Percentiles rank a stretch among this genome's conserved stretches.
Conservation (phyloP, 1,139 yeast species). For the Debaryomycetaceae sp. region DNA sequence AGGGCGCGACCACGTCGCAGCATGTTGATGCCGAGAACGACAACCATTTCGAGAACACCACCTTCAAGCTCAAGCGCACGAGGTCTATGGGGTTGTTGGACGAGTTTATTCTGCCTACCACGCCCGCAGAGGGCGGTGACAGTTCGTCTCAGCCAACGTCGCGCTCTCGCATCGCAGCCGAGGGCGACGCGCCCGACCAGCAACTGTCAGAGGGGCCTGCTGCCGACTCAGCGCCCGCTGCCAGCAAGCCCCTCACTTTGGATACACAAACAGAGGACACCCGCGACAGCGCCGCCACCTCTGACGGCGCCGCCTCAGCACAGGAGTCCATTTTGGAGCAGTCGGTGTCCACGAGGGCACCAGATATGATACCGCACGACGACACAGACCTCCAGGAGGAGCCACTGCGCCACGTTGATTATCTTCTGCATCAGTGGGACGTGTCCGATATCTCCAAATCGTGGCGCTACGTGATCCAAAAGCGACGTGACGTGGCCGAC, state of each 20-base stretch:
- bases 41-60: conserved; percentile 64
- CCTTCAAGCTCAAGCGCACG: conserved; percentile 77
- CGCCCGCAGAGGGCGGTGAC: conserved; percentile 9
- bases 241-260: not conserved
- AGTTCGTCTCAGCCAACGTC: not conserved
- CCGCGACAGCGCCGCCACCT: not conserved
- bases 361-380: conserved; percentile 63
- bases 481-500: conserved; percentile 71
- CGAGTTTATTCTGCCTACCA: conserved; percentile 50
- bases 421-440: conserved; percentile 92
- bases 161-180: too few species aligned
- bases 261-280: too few species aligned
- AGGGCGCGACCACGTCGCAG: conserved; percentile 51
- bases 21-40: conserved; percentile 70
- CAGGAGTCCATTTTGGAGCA: too few species aligned
- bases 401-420: conserved; percentile 90
- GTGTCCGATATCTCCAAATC: conserved; percentile 89
- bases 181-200: conserved; percentile 1
- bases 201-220: not conserved
- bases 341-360: conserved; percentile 16
- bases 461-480: conserved; percentile 87
- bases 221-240: not conserved
- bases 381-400: conserved; percentile 78
- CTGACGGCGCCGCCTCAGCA: conserved; percentile 2
- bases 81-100: conserved; percentile 80